A percentile compares a stretch with the other conserved stretches of the same genome.
Evolutionary conservation across 75 land plant genomes (phyloP).

Genomic region (Chamaecyparis obtusa): DNA sequence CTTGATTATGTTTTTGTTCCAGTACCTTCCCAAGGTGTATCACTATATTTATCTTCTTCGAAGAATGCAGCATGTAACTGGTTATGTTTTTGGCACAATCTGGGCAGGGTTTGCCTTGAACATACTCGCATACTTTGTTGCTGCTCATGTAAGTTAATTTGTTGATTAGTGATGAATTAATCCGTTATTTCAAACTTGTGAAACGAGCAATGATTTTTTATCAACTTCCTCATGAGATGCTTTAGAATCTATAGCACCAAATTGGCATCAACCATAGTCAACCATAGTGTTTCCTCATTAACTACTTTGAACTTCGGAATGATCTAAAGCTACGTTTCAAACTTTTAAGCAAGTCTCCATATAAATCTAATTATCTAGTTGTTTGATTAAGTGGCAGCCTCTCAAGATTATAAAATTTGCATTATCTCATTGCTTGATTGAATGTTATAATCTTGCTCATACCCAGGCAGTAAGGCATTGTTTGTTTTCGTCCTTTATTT

Average conservation of each 20-base stretch:
- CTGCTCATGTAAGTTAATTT: constrained; percentile 64
- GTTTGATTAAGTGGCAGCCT: background rate
- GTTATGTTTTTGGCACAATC: constrained; percentile 80
- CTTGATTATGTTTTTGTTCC: constrained; percentile 64
- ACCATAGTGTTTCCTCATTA: background rate
- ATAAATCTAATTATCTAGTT: background rate
- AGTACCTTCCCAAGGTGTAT: constrained; percentile 85
- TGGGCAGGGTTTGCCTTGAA: constrained; percentile 94
- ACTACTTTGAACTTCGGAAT: background rate
- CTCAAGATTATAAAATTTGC: background rate
- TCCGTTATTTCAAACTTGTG: background rate
- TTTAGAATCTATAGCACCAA: background rate
- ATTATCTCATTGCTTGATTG: background rate
- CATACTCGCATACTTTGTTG: constrained; percentile 77
- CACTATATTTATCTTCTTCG: constrained; percentile 65
- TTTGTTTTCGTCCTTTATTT: background rate
- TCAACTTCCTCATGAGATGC: background rate
- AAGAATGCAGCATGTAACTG: constrained; percentile 67
- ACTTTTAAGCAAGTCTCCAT: background rate
- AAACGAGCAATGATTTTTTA: background rate
- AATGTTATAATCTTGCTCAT: background rate
- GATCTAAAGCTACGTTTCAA: background rate
- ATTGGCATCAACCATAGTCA: background rate
- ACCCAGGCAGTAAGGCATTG: background rate
- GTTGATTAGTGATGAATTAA: background rate